Evolutionary conservation across 2,329 filamentous ascomycete species (phyloP).

Genomic region (Escovopsis sp.): DNA sequence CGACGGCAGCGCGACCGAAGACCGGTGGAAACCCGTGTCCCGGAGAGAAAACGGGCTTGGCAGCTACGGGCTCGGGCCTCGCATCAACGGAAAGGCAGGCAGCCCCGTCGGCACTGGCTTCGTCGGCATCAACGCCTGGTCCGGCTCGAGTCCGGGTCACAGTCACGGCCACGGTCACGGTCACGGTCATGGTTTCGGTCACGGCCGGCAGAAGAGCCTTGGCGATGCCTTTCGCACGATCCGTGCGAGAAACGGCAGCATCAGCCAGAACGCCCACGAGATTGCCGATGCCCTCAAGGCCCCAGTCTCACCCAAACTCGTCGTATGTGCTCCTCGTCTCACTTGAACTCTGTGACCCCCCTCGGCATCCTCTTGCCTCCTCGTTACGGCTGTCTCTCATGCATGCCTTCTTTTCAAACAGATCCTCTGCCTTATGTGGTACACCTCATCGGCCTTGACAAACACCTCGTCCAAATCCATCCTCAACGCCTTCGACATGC

Average conservation of each 20-base stretch:
- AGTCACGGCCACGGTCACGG: no score
- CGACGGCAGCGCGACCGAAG: slow-evolving; percentile 14
- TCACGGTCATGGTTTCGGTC: no score
- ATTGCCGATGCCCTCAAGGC: slow-evolving; percentile 82
- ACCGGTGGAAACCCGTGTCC: slow-evolving; percentile 6
- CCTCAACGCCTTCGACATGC: slow-evolving; percentile 77
- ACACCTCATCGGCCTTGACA: slow-evolving; percentile 84
- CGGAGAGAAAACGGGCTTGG: slow-evolving; percentile 5
- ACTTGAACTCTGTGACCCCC: no score
- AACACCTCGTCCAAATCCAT: slow-evolving; percentile 98
- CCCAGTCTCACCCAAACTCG: slow-evolving; percentile 72
- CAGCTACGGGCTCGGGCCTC: no score
- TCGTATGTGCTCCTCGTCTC: no score
- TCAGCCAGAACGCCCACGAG: slow-evolving; percentile 86
- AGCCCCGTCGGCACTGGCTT: slow-evolving; percentile 4
- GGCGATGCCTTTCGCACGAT: slow-evolving; percentile 78
- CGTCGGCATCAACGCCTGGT: slow-evolving; percentile 8
- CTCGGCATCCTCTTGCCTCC: no score
- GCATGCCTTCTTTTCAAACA: slow-evolving; percentile 28
- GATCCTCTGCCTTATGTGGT: slow-evolving; percentile 82
- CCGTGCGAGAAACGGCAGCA: slow-evolving; percentile 63
- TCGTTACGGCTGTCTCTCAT: no score
- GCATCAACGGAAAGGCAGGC: slow-evolving; percentile 2
- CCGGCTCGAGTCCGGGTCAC: slow-evolving; percentile 18
- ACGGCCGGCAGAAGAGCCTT: slow-evolving; percentile 70